These are phyloP conservation scores for Russula ochroleuca DNA, from an alignment of 768 basidiomycete species.

Conservation along the genomic window DNA sequence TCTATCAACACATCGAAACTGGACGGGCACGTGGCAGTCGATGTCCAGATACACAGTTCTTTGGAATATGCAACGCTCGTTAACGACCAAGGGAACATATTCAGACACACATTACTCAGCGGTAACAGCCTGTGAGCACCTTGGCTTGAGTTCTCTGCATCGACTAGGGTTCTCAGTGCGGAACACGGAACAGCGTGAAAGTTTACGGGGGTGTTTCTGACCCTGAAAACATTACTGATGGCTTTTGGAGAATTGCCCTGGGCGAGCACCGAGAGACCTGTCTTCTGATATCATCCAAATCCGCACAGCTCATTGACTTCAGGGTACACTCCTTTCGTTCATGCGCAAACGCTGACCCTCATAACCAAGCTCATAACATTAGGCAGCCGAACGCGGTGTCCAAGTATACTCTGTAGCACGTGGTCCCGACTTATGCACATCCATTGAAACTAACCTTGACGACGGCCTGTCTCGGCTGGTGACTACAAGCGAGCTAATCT, in stretches of 20 bases:
- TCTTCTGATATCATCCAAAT: constrained; percentile 46
- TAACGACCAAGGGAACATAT: constrained; percentile 18
- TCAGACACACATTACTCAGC: not conserved
- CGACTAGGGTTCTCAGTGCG: not conserved
- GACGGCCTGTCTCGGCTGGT: constrained; percentile 50
- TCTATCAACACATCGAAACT: constrained; percentile 37
- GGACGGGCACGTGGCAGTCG: constrained; percentile 42
- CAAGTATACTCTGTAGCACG: constrained; percentile 37
- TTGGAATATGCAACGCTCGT: constrained; percentile 4
- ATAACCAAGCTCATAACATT: not conserved
- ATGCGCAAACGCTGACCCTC: not conserved
- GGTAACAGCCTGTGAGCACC: constrained; percentile 1
- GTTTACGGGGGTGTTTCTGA: constrained; percentile 17
- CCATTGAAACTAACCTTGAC: constrained; percentile 42
- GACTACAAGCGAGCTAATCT: constrained; percentile 59
- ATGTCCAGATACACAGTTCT: constrained; percentile 40
- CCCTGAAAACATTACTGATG: constrained; percentile 27
- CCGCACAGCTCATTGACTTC: constrained; percentile 47
- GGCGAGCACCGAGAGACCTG: constrained; percentile 38
- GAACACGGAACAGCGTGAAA: constrained; percentile 6
- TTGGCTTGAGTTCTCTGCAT: not conserved
- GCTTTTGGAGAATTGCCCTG: constrained; percentile 52
- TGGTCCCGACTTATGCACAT: constrained; percentile 46
- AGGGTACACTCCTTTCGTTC: constrained; percentile 42
- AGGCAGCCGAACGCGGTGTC: constrained; percentile 9